Evolutionary conservation across 2,329 filamentous ascomycete genomes (phyloP), one percentile per base, ranked within the genome.

Genomic region (Knoxdaviesia proteae): DNA sequence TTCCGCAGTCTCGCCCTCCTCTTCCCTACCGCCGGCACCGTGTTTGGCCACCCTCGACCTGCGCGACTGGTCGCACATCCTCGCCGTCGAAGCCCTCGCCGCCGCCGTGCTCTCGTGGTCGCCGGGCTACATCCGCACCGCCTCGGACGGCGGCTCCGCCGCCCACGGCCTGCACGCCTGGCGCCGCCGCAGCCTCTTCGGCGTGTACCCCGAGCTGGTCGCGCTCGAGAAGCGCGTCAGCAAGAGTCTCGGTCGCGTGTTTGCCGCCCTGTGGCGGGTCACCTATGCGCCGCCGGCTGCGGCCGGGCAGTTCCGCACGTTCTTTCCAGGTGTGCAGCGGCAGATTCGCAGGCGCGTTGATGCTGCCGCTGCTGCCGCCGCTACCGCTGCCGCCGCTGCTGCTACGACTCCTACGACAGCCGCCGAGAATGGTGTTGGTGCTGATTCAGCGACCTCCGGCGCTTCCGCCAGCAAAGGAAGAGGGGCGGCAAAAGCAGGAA

Each of bases 31-130:
- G 39, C 57, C 0, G 64, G 63, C 0, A 10, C 30, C 36, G 30
- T 8, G 5, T 3, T 8, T 29, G 20, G 49, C 51, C 1, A 56
- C 61, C 32, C 49, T 71, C 4, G 64, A 70, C 44, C 49, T 71
- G 11, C 65, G 64, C 41, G 62, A 68, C 43, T 71, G 68, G 68
- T 71, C 71, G 67, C 68, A 71, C 52, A 69, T 71, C 44, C 56
- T 69, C 11, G 61, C 60, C 1, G 65, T 71, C 32, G 68, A 71
- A 47, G 68, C 62, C 29, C 60, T 71, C 3, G 61, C 64, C 0
- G 65, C 65, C 1, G 52, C 61, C 2, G 66, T 70, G 1, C 53
- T 71, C 1, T 65, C 64, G 0, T 71, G 68, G 68, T 69, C 67
- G 0, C 68, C 68, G 0, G 61, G 63, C 0, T 61, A 68, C 48